Percentiles rank a stretch among this genome's conserved stretches.
Conservation (phyloP, 2,329 filamentous ascomycete species). For the Phyllosticta citrichinensis region DNA sequence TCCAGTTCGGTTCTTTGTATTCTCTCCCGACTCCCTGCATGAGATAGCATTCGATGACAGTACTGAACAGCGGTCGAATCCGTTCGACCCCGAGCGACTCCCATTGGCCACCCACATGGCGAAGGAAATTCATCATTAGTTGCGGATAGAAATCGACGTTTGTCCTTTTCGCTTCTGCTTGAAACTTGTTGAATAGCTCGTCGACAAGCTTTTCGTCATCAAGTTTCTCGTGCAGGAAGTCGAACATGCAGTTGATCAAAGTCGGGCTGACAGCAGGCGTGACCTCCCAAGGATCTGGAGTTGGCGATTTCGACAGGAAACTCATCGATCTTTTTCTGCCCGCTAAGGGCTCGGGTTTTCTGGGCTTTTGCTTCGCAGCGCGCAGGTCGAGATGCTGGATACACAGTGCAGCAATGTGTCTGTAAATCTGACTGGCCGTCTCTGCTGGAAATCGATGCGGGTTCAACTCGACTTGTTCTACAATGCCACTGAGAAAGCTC, state of each 20-base stretch:
- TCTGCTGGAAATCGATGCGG: no score
- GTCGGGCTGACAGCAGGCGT: neutral
- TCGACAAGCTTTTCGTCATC: neutral
- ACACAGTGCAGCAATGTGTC: no score
- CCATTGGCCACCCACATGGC: neutral
- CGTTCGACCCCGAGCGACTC: neutral
- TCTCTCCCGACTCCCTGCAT: neutral
- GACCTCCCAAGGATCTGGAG: neutral
- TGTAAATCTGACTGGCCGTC: no score
- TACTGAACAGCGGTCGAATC: neutral
- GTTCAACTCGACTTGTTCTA: no score
- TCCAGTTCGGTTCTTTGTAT: neutral
- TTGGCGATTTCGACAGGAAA: neutral
- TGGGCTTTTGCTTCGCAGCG: no score
- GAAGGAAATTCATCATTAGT: neutral
- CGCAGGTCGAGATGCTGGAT: no score
- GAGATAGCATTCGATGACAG: neutral
- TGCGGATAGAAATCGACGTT: neutral
- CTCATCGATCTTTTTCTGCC: no score
- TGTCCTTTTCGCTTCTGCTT: neutral
- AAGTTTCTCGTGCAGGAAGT: neutral
- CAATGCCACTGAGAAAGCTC: no score
- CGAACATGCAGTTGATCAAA: neutral
- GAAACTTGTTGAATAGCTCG: neutral
- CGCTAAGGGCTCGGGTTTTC: no score